Percentiles rank a stretch among this genome's conserved stretches.
Evolutionary conservation across 2,329 filamentous ascomycete genomes (phyloP).

Genomic region (Fusarium newnesense): DNA sequence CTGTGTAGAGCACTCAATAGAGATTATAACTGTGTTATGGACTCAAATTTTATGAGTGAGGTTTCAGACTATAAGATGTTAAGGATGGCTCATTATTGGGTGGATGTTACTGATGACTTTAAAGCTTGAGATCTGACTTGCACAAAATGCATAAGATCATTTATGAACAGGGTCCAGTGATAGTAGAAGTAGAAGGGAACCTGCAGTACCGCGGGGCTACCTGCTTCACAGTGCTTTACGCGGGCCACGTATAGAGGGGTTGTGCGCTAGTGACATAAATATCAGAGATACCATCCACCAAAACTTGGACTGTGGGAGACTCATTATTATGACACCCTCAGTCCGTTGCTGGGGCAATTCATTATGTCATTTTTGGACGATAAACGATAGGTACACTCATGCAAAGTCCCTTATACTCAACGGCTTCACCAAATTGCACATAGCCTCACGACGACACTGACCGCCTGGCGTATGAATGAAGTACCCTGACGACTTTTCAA

Average conservation of each 20-base stretch:
- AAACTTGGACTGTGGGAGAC: not conserved
- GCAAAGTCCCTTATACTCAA: slow-evolving; percentile 29
- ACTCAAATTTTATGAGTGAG: not conserved
- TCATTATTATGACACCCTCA: slow-evolving; percentile 4
- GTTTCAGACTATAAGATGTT: not conserved
- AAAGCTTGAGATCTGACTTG: not conserved
- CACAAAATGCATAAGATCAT: not conserved
- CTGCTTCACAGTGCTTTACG: slow-evolving; percentile 37
- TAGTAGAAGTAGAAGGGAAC: not conserved
- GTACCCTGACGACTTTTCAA: slow-evolving; percentile 4
- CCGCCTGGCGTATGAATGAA: slow-evolving; percentile 29
- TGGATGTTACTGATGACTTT: not conserved
- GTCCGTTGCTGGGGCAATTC: slow-evolving; percentile 42
- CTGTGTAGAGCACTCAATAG: not conserved
- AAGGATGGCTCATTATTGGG: not conserved
- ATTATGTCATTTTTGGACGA: slow-evolving; percentile 39
- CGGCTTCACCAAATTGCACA: slow-evolving; percentile 30
- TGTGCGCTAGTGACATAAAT: not conserved
- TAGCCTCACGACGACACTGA: slow-evolving; percentile 21
- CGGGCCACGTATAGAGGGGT: slow-evolving; percentile 6
- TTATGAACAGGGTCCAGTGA: not conserved
- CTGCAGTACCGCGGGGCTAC: slow-evolving; percentile 12
- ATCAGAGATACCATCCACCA: not conserved
- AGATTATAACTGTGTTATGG: not conserved
- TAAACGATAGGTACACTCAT: slow-evolving; percentile 21